These are phyloP conservation scores for Besnoitia besnoiti DNA, from an alignment of 169 alveolate species.

Conservation along the genomic window DNA sequence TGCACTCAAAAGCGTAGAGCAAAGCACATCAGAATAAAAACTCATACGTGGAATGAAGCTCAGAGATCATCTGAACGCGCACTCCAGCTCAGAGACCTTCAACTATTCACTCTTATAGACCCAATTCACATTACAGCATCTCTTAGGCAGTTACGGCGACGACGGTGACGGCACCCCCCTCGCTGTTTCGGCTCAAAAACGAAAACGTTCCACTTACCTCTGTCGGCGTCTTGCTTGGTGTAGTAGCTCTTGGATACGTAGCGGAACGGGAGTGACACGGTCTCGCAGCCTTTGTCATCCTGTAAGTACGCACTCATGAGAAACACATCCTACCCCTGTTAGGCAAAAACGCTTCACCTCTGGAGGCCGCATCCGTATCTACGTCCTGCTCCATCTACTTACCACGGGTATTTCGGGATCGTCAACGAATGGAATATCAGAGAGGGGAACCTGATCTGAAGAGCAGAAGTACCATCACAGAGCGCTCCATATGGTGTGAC, in stretches of 20 bases:
- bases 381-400: not conserved
- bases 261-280: slow-evolving; percentile 72
- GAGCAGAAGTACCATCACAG: not conserved
- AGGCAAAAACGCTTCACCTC: not conserved
- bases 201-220: slow-evolving; percentile 10
- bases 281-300: slow-evolving; percentile 43
- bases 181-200: not conserved
- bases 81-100: not conserved
- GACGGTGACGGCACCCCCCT: not conserved
- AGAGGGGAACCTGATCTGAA: slow-evolving; percentile 45
- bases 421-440: slow-evolving; percentile 39
- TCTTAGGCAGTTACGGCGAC: not conserved
- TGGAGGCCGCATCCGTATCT: not conserved
- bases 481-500: too few relatives aligned
- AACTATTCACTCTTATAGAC: not conserved
- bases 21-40: not conserved
- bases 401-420: slow-evolving; percentile 51
- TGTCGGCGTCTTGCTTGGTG: slow-evolving; percentile 65
- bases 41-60: too few relatives aligned
- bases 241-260: slow-evolving; percentile 70
- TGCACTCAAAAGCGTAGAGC: not conserved
- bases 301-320: not conserved
- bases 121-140: not conserved
- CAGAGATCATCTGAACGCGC: not conserved
- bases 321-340: too few relatives aligned